A percentile compares a stretch with the other conserved stretches of the same genome.
phyloP scores from a whole-genome alignment of 2,329 filamentous ascomycete species.

The Fusarium brevicatenulatum region DNA sequence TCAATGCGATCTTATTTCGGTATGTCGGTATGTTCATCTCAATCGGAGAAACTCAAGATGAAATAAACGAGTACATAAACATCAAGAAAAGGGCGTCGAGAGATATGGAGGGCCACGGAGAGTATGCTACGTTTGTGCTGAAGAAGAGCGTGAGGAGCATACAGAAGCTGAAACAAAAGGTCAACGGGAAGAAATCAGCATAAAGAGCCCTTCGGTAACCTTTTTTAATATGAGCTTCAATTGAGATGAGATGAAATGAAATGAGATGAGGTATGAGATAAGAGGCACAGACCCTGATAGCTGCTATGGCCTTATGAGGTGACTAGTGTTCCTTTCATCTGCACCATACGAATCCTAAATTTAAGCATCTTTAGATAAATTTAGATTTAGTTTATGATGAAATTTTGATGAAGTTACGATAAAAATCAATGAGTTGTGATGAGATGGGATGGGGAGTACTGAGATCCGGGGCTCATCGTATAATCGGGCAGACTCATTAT shows the following conservation, averaged over 20 bases:
- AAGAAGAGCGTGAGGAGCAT: slow-evolving; percentile 8
- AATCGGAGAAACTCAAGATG: slow-evolving; percentile 38
- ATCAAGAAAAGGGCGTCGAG: slow-evolving; percentile 41
- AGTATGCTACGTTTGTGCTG: slow-evolving; percentile 44
- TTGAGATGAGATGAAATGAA: background rate
- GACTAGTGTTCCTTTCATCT: too few species aligned
- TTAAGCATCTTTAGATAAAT: too few species aligned
- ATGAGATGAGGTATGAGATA: background rate
- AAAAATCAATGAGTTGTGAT: too few species aligned
- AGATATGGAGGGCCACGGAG: slow-evolving; percentile 42
- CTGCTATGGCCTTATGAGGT: too few species aligned
- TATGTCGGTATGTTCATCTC: slow-evolving; percentile 40
- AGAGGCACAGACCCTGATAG: too few species aligned
- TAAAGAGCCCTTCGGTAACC: accelerated
- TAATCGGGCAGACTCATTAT: too few species aligned
- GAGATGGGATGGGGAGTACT: too few species aligned
- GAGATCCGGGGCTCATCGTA: background rate
- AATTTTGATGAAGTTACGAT: too few species aligned
- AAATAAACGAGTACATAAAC: slow-evolving; percentile 30
- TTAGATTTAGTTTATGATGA: too few species aligned
- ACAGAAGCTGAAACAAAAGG: slow-evolving; percentile 38
- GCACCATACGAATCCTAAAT: too few species aligned
- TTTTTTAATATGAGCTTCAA: accelerated
- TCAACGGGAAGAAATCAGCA: slow-evolving; percentile 19
- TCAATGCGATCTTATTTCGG: slow-evolving; percentile 50